A percentile compares a stretch with the other conserved stretches of the same genome.
Conservation (phyloP, 2,329 filamentous ascomycete species). For the Chalaropsis ovoidea region DNA sequence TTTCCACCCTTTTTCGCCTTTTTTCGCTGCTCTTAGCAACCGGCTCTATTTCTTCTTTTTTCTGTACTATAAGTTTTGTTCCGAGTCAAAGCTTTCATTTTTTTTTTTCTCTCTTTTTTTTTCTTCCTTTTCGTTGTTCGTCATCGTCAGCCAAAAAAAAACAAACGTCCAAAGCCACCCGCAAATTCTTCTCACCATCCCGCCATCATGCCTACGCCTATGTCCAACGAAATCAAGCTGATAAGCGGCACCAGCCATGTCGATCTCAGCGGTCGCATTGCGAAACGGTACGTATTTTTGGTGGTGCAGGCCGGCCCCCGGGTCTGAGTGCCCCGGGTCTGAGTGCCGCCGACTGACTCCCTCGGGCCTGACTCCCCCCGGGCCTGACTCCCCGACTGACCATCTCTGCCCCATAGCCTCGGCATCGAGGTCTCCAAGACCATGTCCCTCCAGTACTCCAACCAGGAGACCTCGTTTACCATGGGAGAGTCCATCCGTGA, state of each 20-base stretch:
- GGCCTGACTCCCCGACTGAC: conserved; percentile 27
- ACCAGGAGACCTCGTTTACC: conserved; percentile 80
- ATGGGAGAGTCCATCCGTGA: conserved; percentile 94
- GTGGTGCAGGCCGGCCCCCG: too few species aligned
- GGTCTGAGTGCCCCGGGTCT: too few species aligned
- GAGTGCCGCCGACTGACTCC: too few species aligned
- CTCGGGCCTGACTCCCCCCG: neutral
- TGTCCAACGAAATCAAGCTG: conserved; percentile 46
- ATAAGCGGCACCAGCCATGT: conserved; percentile 43
- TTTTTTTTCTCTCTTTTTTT: conserved; percentile 12
- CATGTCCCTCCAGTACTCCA: conserved; percentile 73
- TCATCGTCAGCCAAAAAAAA: neutral
- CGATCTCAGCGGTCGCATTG: conserved; percentile 40
- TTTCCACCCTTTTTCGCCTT: neutral
- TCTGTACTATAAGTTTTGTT: neutral
- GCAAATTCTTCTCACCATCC: neutral
- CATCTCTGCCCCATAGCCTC: conserved; percentile 43
- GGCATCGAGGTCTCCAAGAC: conserved; percentile 71
- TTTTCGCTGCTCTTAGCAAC: neutral
- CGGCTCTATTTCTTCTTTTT: neutral
- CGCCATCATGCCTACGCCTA: conserved; percentile 29
- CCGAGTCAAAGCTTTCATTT: neutral
- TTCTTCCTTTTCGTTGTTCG: neutral
- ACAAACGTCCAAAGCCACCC: neutral
- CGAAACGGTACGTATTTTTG: conserved; percentile 39